These are phyloP conservation scores for Stemphylium vesicarium DNA, from an alignment of 2,329 filamentous ascomycete genomes.

Conservation along the genomic window DNA sequence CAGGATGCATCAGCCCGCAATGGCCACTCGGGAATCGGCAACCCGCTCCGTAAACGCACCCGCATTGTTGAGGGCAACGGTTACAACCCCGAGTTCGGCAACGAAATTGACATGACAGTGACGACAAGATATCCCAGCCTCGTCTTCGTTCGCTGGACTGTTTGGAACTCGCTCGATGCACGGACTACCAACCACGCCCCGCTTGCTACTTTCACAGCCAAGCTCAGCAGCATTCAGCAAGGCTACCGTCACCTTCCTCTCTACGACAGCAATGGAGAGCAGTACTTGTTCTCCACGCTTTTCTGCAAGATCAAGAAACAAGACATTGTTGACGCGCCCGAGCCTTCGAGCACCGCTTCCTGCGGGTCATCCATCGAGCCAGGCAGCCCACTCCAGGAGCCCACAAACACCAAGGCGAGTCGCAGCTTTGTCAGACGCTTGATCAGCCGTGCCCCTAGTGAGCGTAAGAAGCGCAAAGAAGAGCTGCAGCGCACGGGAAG, in stretches of 20 bases:
- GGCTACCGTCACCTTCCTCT: conserved; percentile 93
- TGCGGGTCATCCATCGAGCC: conserved; percentile 37
- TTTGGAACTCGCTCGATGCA: conserved; percentile 84
- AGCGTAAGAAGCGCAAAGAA: conserved; percentile 48
- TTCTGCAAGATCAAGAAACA: conserved; percentile 85
- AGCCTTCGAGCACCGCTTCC: conserved; percentile 29
- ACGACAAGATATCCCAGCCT: conserved; percentile 95
- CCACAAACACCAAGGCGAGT: conserved; percentile 38
- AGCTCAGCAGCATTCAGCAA: conserved; percentile 85
- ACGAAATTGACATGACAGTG: conserved; percentile 78
- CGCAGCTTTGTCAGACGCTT: conserved; percentile 50
- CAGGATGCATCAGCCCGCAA: conserved; percentile 69
- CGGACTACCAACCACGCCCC: conserved; percentile 69
- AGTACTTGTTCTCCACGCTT: conserved; percentile 91
- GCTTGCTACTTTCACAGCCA: conserved; percentile 89
- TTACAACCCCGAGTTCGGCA: conserved; percentile 88
- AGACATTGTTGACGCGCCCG: conserved; percentile 53
- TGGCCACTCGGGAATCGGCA: conserved; percentile 70
- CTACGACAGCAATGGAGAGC: conserved; percentile 85
- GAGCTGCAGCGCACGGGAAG: conserved; percentile 33
- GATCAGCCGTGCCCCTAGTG: conserved; percentile 53
- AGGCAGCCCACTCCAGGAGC: conserved; percentile 39
- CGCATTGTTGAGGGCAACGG: conserved; percentile 84
- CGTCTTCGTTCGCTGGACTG: conserved; percentile 91
- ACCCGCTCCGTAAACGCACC: conserved; percentile 79